These are phyloP conservation scores for Naumovozyma baii DNA, from an alignment of 805 yeast species.

Conservation along the genomic window DNA sequence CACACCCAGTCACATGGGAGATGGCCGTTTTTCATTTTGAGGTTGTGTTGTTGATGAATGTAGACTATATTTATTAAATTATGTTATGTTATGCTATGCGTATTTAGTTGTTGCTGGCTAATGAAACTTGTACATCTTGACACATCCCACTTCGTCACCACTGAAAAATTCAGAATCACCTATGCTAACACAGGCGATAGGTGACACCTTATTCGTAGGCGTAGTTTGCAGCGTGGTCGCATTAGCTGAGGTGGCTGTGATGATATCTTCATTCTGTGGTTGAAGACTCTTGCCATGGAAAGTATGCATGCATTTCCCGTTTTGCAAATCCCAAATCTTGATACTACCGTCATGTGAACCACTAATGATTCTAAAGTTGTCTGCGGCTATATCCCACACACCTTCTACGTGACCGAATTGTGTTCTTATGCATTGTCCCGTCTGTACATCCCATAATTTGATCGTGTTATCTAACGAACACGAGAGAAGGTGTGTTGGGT, in stretches of 20 bases:
- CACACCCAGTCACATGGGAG: too few relatives aligned
- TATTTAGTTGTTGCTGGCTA: not conserved
- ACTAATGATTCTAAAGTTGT: slow-evolving; percentile 84
- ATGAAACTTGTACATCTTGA: slow-evolving; percentile 77
- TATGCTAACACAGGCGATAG: slow-evolving; percentile 60
- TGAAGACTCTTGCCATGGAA: slow-evolving; percentile 47
- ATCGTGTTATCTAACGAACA: slow-evolving; percentile 89
- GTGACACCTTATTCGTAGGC: slow-evolving; percentile 14
- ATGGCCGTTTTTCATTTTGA: too few relatives aligned
- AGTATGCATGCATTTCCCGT: slow-evolving; percentile 90
- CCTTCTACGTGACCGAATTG: slow-evolving; percentile 98
- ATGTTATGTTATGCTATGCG: not conserved
- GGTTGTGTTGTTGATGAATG: too few relatives aligned
- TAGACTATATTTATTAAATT: not conserved
- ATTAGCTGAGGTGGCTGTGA: too few relatives aligned
- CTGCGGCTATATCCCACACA: slow-evolving; percentile 94
- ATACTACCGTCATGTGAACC: slow-evolving; percentile 90
- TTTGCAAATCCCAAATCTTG: slow-evolving; percentile 93
- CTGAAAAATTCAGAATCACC: slow-evolving; percentile 86
- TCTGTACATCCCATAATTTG: slow-evolving; percentile 79
- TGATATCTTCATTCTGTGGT: not conserved
- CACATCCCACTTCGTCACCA: slow-evolving; percentile 82
- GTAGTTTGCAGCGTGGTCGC: not conserved
- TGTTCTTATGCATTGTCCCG: slow-evolving; percentile 84
- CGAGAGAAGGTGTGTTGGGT: slow-evolving; percentile 77